Evolutionary conservation across 495 filamentous ascomycete species (phyloP).

Genomic region (Saxophila tyrrhenica): DNA sequence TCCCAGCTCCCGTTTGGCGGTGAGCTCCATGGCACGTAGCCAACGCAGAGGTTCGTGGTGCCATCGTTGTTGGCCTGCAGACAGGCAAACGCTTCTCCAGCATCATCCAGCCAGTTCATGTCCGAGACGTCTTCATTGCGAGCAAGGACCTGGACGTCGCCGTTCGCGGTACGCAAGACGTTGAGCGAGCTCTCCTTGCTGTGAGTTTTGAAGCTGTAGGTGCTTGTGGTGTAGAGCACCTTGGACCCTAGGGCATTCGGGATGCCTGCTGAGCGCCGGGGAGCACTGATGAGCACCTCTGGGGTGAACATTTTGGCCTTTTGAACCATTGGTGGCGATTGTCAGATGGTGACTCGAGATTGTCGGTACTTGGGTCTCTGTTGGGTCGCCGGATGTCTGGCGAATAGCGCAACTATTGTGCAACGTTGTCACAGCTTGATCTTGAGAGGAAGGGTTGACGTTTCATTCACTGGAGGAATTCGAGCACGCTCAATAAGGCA

Average conservation of each 20-base stretch:
- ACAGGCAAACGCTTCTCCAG: slow-evolving; percentile 39
- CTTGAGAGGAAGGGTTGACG: no score
- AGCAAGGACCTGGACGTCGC: slow-evolving; percentile 54
- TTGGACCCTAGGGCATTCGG: slow-evolving; percentile 62
- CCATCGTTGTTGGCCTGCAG: slow-evolving; percentile 55
- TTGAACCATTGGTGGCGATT: slow-evolving; percentile 24
- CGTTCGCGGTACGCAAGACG: slow-evolving; percentile 58
- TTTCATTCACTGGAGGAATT: no score
- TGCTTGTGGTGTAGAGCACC: slow-evolving; percentile 60
- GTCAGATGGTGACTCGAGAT: no score
- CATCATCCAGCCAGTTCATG: slow-evolving; percentile 63
- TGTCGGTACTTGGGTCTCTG: no score
- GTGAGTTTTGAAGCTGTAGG: slow-evolving; percentile 77
- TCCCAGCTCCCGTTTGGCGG: neutral
- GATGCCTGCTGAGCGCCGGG: slow-evolving; percentile 62
- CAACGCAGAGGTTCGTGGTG: slow-evolving; percentile 51
- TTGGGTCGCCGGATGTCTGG: no score
- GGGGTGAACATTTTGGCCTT: slow-evolving; percentile 31
- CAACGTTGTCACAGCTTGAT: no score
- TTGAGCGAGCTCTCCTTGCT: slow-evolving; percentile 63
- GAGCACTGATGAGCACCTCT: slow-evolving; percentile 67
- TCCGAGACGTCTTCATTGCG: slow-evolving; percentile 53
- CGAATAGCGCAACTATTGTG: no score
- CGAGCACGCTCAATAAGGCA: no score
- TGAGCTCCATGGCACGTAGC: slow-evolving; percentile 27